Evolutionary conservation across 2,329 filamentous ascomycete genomes (phyloP).

Genomic region (Byssochlamys sp.): DNA sequence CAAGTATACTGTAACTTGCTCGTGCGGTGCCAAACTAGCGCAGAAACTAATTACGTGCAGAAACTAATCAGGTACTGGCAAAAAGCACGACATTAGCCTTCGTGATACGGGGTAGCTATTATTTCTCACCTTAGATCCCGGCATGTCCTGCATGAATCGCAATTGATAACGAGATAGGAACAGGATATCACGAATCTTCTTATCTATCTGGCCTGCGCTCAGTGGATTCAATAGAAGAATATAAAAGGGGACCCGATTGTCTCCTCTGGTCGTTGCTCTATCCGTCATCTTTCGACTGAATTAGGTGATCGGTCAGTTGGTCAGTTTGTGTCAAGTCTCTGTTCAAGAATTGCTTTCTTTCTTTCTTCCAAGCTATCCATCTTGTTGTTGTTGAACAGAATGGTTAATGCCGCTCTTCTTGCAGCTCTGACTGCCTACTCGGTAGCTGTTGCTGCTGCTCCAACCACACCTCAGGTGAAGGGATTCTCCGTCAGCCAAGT

Average conservation of each 20-base stretch:
- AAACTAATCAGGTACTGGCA: background rate
- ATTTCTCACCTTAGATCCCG: background rate
- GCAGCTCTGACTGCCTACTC: background rate
- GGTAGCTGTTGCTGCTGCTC: background rate
- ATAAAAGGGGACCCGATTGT: background rate
- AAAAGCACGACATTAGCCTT: background rate
- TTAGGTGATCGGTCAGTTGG: background rate
- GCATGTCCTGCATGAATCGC: background rate
- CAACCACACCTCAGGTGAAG: background rate
- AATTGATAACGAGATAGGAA: background rate
- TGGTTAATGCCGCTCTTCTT: background rate
- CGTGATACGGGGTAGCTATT: background rate
- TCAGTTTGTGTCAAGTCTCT: background rate
- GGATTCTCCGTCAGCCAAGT: constrained; percentile 25
- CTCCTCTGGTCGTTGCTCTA: background rate
- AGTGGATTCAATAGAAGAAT: background rate
- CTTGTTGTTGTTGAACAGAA: background rate
- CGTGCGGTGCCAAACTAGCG: background rate
- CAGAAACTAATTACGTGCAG: background rate
- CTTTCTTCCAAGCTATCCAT: background rate
- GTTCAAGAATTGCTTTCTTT: background rate
- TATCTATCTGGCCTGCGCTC: background rate
- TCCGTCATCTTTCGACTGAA: background rate
- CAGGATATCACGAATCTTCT: background rate
- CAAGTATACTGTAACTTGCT: background rate